Base-by-base conservation (phyloP, 2,329 filamentous ascomycete species). In the Ambrosiella beaveri region DNA sequence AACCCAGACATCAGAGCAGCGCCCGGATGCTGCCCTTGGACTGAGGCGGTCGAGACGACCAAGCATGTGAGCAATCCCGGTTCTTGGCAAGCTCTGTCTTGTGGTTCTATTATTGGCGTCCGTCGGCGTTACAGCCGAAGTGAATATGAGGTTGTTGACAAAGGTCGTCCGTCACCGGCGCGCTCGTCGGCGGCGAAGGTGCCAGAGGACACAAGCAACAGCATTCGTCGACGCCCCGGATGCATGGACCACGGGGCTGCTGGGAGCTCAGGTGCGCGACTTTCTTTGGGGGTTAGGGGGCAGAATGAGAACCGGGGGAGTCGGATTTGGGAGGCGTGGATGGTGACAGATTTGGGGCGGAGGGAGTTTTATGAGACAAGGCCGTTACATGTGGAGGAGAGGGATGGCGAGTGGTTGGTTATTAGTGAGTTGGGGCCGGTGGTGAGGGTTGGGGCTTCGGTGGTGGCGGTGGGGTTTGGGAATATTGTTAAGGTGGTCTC, bases 401-500 rank as follows among this genome's bases (percentile, higher is more conserved):
- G 71, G 44, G 65, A 70, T 47, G 69, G 71, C 2, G 73, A 75
- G 1, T 74, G 80, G 59, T 72, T 90, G 3, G 79, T 87, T 52
- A 80, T 88, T 19, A 78, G 78, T 1, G 75, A 75, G 51, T 71
- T 85, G 1, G 86, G 86, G 0, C 85, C 85, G 0, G 78, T 85
- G 59, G 73, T 74, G 1, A 72, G 73, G 56, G 70, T 88, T 1
- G 85, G 85, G 11, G 75, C 77, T 53, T 74, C 76, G 51, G 84
- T 82, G 55, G 74, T 87, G 2, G 86, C 80, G 0, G 76, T 90
- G 37, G 84, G 78, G 0, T 80, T 89, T 60, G 86, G 85, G 11
- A 86, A 88, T 63, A 74, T 80, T 1, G 74, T 89, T 64, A 89
- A 88, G 68, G 71, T 89, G 55, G 75, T 89, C 58, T 80, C 78